These are phyloP conservation scores for Phellopilus nigrolimitatus DNA, from an alignment of 1,284 basidiomycete genomes.

Conservation along the genomic window DNA sequence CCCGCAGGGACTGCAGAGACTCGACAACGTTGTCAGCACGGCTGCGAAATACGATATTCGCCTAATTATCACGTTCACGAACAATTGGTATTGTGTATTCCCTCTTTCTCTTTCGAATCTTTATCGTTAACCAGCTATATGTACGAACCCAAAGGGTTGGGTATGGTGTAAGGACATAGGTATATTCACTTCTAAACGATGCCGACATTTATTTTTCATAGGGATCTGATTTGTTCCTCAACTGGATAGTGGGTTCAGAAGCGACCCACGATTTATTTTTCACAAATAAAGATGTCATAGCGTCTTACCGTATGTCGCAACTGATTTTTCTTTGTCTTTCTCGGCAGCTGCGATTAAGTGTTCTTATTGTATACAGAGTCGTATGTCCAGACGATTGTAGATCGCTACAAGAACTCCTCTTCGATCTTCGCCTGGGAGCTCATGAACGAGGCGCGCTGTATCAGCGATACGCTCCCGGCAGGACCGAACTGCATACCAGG, in stretches of 20 bases:
- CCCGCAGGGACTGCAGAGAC: constrained; percentile 58
- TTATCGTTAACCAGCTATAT: neutral
- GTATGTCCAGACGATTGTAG: constrained; percentile 49
- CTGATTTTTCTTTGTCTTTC: neutral
- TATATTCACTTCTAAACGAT: too few relatives aligned
- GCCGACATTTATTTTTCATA: constrained; percentile 9
- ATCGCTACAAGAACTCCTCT: constrained; percentile 48
- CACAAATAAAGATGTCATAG: constrained; percentile 41
- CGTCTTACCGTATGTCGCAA: constrained; percentile 42
- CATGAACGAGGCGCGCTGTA: constrained; percentile 53
- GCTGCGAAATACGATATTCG: constrained; percentile 58
- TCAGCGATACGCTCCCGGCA: constrained; percentile 41
- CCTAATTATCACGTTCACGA: constrained; percentile 59
- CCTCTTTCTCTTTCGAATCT: neutral
- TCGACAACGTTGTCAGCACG: constrained; percentile 58
- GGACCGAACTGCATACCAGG: constrained; percentile 45
- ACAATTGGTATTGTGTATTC: constrained; percentile 52
- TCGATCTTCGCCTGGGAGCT: constrained; percentile 57
- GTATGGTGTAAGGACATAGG: constrained; percentile 31
- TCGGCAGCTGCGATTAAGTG: too few relatives aligned
- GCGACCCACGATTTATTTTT: constrained; percentile 50
- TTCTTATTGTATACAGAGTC: constrained; percentile 35
- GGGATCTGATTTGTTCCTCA: constrained; percentile 46
- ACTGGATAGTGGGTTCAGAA: constrained; percentile 43
- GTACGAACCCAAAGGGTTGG: constrained; percentile 29